phyloP scores from a whole-genome alignment of 306 rosid species.

The Malus fusca region DNA sequence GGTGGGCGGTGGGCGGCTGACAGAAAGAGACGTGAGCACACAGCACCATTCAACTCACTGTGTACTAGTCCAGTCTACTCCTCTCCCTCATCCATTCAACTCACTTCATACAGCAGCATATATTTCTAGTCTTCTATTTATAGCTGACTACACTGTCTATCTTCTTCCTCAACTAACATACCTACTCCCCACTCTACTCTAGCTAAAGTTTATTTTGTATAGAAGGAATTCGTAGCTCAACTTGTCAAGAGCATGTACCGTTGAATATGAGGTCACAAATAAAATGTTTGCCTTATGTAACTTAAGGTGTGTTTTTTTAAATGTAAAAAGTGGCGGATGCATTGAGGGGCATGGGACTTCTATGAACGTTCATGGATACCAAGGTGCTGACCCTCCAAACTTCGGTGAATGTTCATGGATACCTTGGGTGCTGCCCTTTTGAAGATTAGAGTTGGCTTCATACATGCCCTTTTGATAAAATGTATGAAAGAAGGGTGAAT shows the following conservation, averaged over 20 bases:
- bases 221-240: too few relatives aligned
- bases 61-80: not conserved
- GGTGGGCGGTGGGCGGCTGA: slow-evolving; percentile 15
- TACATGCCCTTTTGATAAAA: too few relatives aligned
- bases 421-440: too few relatives aligned
- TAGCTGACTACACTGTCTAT: not conserved
- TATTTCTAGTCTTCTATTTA: not conserved
- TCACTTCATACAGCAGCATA: not conserved
- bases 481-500: too few relatives aligned
- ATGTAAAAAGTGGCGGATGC: too few relatives aligned
- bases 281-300: too few relatives aligned
- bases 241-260: not conserved
- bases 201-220: not conserved
- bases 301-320: not conserved
- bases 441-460: too few relatives aligned
- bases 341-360: too few relatives aligned
- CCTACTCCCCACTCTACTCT: not conserved
- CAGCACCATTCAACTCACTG: slow-evolving; percentile 6
- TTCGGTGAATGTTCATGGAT: too few relatives aligned
- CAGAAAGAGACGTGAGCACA: slow-evolving; percentile 76
- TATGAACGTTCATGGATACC: too few relatives aligned
- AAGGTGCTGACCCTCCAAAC: too few relatives aligned
- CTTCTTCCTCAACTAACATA: not conserved
- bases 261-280: not conserved
- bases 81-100: not conserved